Conservation (phyloP, 2,329 filamentous ascomycete genomes). For the Thielaviopsis punctulata region DNA sequence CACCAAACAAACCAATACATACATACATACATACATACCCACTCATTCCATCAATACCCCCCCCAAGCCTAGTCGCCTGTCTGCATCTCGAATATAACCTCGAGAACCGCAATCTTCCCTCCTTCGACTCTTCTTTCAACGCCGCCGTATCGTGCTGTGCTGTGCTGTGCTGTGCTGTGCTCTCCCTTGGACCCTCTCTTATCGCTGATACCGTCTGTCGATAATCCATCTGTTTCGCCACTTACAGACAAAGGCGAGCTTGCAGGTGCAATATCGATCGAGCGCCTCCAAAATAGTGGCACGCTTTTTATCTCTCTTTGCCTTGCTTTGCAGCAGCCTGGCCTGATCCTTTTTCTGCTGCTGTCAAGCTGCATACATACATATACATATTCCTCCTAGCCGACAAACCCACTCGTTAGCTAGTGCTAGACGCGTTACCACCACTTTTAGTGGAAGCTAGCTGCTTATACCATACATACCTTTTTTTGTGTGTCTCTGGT, state of each 20-base stretch:
- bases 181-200: neutral
- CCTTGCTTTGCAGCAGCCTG: neutral
- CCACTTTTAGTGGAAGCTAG: neutral
- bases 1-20: neutral
- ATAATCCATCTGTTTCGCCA: neutral
- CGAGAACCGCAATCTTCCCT: neutral
- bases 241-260: too few species aligned
- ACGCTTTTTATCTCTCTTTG: neutral
- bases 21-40: neutral
- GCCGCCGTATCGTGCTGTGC: too few species aligned
- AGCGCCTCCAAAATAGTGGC: neutral
- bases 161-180: too few species aligned
- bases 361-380: neutral
- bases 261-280: neutral
- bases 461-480: neutral
- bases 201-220: neutral
- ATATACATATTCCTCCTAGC: too few species aligned
- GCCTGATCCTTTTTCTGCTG: neutral
- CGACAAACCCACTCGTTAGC: neutral
- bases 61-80: neutral
- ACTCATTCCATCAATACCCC: too few species aligned
- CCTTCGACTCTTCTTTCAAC: neutral
- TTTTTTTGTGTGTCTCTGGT: neutral
- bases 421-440: neutral
- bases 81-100: neutral